A percentile compares a stretch with the other conserved stretches of the same genome.
phyloP scores from a whole-genome alignment of 106 monocot genomes.

The Dendrobium nobile region DNA sequence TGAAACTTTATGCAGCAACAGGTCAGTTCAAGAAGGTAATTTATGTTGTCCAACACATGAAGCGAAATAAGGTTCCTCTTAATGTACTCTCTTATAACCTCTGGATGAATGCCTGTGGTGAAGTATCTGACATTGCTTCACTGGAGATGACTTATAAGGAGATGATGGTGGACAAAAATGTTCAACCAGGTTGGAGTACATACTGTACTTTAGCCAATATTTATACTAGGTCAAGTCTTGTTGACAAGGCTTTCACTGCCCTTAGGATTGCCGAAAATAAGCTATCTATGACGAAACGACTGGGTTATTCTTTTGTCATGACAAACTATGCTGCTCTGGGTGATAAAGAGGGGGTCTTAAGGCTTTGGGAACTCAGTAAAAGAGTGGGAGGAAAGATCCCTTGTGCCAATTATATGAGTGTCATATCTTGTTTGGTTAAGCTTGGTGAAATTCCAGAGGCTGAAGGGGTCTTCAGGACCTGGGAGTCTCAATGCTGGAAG shows the following conservation, averaged over 20 bases:
- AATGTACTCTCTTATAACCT: constrained; percentile 74
- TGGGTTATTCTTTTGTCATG: constrained; percentile 77
- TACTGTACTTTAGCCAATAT: constrained; percentile 60
- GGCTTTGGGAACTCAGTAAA: constrained; percentile 75
- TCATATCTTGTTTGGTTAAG: constrained; percentile 62
- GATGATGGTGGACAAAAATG: constrained; percentile 50
- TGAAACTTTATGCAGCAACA: constrained; percentile 71
- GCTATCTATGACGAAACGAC: constrained; percentile 44
- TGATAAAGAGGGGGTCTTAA: constrained; percentile 41
- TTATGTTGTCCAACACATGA: constrained; percentile 59
- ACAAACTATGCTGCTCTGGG: constrained; percentile 60
- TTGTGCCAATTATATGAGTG: constrained; percentile 61
- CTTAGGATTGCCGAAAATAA: constrained; percentile 55
- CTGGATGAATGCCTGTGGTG: constrained; percentile 54
- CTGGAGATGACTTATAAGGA: constrained; percentile 55
- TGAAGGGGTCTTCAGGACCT: constrained; percentile 47
- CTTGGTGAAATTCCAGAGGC: constrained; percentile 50
- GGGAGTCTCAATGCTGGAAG: constrained; percentile 60
- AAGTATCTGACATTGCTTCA: constrained; percentile 33
- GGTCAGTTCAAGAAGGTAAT: constrained; percentile 41
- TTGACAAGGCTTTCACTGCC: constrained; percentile 36
- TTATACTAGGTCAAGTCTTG: constrained; percentile 25
- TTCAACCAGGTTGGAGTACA: constrained; percentile 81
- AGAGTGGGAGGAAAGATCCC: constrained; percentile 50
- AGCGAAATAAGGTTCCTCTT: constrained; percentile 36